Base-by-base conservation (phyloP, 495 filamentous ascomycete species). In the Xylaria sp. region DNA sequence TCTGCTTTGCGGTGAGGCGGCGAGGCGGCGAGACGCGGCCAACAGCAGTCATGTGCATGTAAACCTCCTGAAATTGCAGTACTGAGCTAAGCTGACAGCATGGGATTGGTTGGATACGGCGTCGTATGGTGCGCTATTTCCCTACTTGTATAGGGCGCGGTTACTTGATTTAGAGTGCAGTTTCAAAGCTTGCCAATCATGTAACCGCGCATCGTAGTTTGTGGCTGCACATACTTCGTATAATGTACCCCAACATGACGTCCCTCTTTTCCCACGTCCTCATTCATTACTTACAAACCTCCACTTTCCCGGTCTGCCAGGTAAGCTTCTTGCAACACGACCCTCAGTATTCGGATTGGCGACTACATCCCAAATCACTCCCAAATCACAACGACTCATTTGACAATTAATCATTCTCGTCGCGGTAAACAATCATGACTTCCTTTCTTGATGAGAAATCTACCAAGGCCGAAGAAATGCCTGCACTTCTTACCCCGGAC, bases 351-450 rank as follows among this genome's bases (percentile, higher is more conserved):
- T 68, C 53, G 46, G 37, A 68, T 68, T 58, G 21, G 44, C 66
- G 37, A 68, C 59, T 68, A 59, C 52, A 68, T 68, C 50, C 66
- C 53, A 68, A 68, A 68, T 57, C 53, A 68, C 65, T n/a, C n/a
- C n/a, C n/a, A n/a, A n/a, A n/a, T n/a, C n/a, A n/a, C n/a, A 68
- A 68, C 65, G 65, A 68, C 65, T 68, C 50, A 68, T 68, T 59
- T 59, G 53, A 68, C 66, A 68, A 68, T 44, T n/a, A n/a, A n/a
- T n/a, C 66, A 68, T 68, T 68, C 66, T 68, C 53, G 33, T 68
- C 57, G 53, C 52, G 53, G 44, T 68, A 58, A 68, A 59, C 53
- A 58, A 68, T 59, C 66, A 68, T 68, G 66, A 53, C 52, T 68
- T 61, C 66, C 52, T 59, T 29, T 68, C 66, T 44, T 68, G 66